Conservation (phyloP, 495 filamentous ascomycete species). For the Penicillium malachiteum region DNA sequence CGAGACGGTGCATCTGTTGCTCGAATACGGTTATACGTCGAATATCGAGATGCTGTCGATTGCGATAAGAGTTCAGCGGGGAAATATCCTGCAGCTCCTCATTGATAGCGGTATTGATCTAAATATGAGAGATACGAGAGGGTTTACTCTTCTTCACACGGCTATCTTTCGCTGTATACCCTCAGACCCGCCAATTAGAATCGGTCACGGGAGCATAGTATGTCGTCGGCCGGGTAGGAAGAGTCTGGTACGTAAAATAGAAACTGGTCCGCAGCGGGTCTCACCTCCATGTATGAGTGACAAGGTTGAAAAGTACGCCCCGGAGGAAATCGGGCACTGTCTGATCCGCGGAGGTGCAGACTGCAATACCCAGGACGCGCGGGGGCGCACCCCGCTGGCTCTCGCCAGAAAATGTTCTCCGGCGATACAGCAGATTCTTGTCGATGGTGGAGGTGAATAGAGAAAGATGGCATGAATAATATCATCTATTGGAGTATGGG, state of each 20-base stretch:
- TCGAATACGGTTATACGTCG: not conserved
- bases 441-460: not conserved
- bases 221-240: not conserved
- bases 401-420: not conserved
- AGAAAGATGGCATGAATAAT: not conserved
- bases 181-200: not conserved
- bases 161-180: not conserved
- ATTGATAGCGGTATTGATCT: not conserved
- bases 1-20: not conserved
- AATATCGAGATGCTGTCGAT: not conserved
- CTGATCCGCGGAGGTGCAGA: not conserved
- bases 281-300: not conserved
- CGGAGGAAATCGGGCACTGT: not conserved
- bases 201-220: not conserved
- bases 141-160: not conserved
- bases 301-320: not conserved
- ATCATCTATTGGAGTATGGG: not conserved
- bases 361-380: not conserved
- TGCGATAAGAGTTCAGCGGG: not conserved
- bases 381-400: not conserved
- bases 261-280: not conserved
- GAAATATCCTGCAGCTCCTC: not conserved
- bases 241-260: not conserved
- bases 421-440: slow-evolving; percentile 1
- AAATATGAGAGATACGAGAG: not conserved